Evolutionary conservation across 2,329 filamentous ascomycete genomes (phyloP).

Genomic region (Sphaerulina musiva): DNA sequence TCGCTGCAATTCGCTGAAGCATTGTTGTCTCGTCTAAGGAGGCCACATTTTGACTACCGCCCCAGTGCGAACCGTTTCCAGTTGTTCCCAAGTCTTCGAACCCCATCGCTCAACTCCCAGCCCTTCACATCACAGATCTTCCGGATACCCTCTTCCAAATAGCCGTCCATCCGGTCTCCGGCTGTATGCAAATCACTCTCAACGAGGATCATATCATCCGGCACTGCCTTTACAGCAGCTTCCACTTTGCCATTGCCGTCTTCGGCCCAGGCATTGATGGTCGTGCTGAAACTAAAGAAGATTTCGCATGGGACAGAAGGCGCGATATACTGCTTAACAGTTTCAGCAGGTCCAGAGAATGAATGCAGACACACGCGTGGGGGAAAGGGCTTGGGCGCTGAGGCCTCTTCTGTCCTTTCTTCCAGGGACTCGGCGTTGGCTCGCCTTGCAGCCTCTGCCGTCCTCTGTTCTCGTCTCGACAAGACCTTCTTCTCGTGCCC

Average conservation of each 20-base stretch:
- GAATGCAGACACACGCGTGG: slow-evolving; percentile 90
- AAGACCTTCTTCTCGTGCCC: slow-evolving; percentile 59
- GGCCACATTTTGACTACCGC: not conserved
- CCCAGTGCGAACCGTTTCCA: slow-evolving; percentile 74
- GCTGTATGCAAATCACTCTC: slow-evolving; percentile 88
- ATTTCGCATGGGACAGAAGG: slow-evolving; percentile 66
- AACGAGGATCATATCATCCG: slow-evolving; percentile 70
- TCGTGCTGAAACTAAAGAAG: slow-evolving; percentile 81
- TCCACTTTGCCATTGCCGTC: slow-evolving; percentile 48
- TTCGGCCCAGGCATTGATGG: slow-evolving; percentile 59
- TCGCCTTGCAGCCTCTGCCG: slow-evolving; percentile 13
- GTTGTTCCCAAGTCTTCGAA: slow-evolving; percentile 62
- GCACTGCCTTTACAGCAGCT: slow-evolving; percentile 64
- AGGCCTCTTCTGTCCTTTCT: slow-evolving; percentile 7
- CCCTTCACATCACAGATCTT: slow-evolving; percentile 69
- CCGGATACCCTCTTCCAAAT: slow-evolving; percentile 68
- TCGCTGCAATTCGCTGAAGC: not conserved
- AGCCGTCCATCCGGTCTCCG: slow-evolving; percentile 70
- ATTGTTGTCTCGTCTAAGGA: not conserved
- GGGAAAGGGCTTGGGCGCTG: slow-evolving; percentile 59
- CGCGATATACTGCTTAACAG: slow-evolving; percentile 70
- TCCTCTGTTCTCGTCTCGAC: slow-evolving; percentile 51
- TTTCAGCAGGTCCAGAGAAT: slow-evolving; percentile 71
- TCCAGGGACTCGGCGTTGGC: slow-evolving; percentile 14
- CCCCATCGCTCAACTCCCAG: slow-evolving; percentile 69